A percentile compares a stretch with the other conserved stretches of the same genome.
Conservation (phyloP, 306 rosid genomes). For the Cucurbita argyrosperma region DNA sequence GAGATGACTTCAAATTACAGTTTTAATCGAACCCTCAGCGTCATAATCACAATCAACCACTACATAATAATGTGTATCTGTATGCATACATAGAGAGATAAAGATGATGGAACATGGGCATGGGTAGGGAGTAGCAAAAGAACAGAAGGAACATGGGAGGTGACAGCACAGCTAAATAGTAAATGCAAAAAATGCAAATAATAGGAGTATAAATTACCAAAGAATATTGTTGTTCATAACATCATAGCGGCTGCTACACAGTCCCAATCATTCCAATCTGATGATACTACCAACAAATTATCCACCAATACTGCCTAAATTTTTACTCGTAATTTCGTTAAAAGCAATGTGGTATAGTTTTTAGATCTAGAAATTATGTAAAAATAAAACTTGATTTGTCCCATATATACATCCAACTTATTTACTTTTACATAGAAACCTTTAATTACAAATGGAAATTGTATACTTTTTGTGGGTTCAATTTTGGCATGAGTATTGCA, state of each 20-base stretch:
- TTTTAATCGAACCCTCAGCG: not conserved
- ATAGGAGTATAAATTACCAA: not conserved
- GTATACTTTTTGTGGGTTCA: not conserved
- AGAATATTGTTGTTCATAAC: not conserved
- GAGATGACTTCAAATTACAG: not conserved
- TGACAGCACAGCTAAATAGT: not conserved
- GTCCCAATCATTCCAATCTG: conserved; percentile 5
- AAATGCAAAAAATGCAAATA: not conserved
- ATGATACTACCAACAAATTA: not conserved
- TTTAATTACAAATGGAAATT: not conserved
- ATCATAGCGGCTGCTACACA: not conserved
- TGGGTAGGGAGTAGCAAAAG: not conserved
- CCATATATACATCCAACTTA: too few species aligned
- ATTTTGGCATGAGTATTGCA: not conserved
- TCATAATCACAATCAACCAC: not conserved
- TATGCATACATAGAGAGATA: not conserved
- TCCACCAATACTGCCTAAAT: not conserved
- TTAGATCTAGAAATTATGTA: not conserved
- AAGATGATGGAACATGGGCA: not conserved
- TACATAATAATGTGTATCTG: not conserved
- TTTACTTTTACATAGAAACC: not conserved
- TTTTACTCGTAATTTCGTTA: not conserved
- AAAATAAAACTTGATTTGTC: not conserved
- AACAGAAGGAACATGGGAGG: conserved; percentile 4
- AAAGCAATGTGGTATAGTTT: not conserved